A percentile compares a stretch with the other conserved stretches of the same genome.
Evolutionary conservation across 495 filamentous ascomycete genomes (phyloP).

Genomic region (Podospora sp.): DNA sequence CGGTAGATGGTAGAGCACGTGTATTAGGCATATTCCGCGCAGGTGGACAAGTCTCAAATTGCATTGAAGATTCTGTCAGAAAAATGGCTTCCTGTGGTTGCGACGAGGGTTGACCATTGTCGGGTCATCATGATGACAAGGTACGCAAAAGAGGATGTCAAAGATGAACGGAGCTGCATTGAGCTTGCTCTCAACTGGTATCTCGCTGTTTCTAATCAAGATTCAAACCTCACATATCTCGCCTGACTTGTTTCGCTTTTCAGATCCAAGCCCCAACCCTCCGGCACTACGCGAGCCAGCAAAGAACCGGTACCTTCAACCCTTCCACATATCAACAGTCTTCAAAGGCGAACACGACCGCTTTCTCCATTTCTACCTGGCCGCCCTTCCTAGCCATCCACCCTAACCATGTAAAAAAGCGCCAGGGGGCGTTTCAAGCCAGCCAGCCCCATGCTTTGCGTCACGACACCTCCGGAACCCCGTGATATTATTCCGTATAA

Average conservation of each 20-base stretch:
- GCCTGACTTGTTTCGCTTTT: not conserved
- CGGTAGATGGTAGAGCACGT: not conserved
- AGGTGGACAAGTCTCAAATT: not conserved
- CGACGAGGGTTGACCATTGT: not conserved
- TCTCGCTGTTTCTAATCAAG: not conserved
- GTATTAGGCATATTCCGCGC: not conserved
- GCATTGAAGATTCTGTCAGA: not conserved
- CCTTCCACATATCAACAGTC: not conserved
- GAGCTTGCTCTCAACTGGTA: not conserved
- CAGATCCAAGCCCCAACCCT: not conserved
- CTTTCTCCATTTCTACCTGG: not conserved
- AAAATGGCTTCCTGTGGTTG: not conserved
- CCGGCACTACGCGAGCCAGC: not conserved
- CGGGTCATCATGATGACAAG: not conserved
- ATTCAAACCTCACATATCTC: not conserved
- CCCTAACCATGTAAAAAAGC: not conserved
- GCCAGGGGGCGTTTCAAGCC: not conserved
- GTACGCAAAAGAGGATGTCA: not conserved
- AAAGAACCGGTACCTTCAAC: not conserved
- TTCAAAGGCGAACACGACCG: not conserved
- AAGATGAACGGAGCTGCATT: not conserved
- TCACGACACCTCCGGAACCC: not conserved
- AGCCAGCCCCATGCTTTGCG: not conserved
- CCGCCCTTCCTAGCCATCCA: not conserved
- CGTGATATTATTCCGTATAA: not conserved